Conservation (phyloP, 441 rosid species). For the Kokia cookei region DNA sequence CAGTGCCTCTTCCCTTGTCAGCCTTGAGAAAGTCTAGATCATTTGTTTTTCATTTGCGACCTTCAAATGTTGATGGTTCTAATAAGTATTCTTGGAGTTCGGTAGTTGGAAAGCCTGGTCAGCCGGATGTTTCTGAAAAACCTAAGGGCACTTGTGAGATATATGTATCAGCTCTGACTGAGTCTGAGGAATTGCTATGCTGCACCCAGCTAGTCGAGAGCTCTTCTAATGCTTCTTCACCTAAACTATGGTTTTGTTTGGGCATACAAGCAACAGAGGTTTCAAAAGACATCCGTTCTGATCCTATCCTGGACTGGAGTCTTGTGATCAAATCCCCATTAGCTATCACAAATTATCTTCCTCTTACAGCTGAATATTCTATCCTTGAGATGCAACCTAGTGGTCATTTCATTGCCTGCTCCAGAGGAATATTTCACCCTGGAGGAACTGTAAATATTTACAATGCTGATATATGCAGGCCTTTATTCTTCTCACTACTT, state of each 20-base stretch:
- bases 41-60: conserved; percentile 63
- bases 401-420: conserved; percentile 59
- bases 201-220: conserved; percentile 60
- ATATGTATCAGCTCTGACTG: conserved; percentile 63
- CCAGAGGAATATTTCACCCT: conserved; percentile 64
- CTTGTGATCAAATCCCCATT: conserved; percentile 85
- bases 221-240: conserved; percentile 50
- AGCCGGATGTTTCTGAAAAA: conserved; percentile 26
- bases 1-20: conserved; percentile 66
- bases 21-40: conserved; percentile 58
- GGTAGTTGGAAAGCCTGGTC: conserved; percentile 44
- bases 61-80: conserved; percentile 35
- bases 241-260: conserved; percentile 77
- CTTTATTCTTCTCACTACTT: conserved; percentile 68
- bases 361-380: conserved; percentile 79
- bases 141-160: conserved; percentile 44
- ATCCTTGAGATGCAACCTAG: conserved; percentile 65
- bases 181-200: conserved; percentile 66
- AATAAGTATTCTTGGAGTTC: conserved; percentile 88
- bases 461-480: conserved; percentile 69
- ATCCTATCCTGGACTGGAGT: conserved; percentile 93
- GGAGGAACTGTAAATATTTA: conserved; percentile 76
- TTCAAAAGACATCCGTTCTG: conserved; percentile 69
- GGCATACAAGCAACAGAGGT: conserved; percentile 74
- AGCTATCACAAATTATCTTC: conserved; percentile 78